Conservation (phyloP, 129 eudicot species). For the Ambrosia artemisiifolia region DNA sequence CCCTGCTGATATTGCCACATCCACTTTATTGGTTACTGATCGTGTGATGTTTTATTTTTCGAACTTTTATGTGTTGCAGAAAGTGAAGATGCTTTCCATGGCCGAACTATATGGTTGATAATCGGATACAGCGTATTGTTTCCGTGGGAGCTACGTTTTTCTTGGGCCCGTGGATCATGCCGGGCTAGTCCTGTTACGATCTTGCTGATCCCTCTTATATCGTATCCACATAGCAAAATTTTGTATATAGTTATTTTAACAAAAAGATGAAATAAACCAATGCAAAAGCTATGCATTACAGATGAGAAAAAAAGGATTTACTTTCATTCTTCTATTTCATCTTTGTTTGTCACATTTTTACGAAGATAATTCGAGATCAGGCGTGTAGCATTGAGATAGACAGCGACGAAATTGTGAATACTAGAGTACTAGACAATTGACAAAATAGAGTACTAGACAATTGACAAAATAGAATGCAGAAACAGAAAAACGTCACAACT, state of each 20-base stretch:
- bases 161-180: background rate
- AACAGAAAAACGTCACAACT: background rate
- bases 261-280: conserved; percentile 3
- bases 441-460: background rate
- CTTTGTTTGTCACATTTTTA: too few relatives aligned
- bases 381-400: too few relatives aligned
- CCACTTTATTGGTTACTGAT: background rate
- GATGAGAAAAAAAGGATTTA: background rate
- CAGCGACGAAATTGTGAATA: too few relatives aligned
- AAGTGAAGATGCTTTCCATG: conserved; percentile 68
- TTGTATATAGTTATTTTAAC: background rate
- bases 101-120: conserved; percentile 37
- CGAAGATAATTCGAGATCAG: too few relatives aligned
- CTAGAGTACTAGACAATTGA: too few relatives aligned
- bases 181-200: background rate
- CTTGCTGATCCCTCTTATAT: conserved; percentile 2
- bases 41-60: background rate
- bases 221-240: background rate
- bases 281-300: conserved; percentile 8
- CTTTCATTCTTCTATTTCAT: background rate
- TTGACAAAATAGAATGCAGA: background rate
- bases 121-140: conserved; percentile 15
- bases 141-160: background rate
- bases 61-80: conserved; percentile 43
- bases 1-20: background rate